phyloP scores from a whole-genome alignment of 257 asterid genomes.

The Solanum chmielewskii region DNA sequence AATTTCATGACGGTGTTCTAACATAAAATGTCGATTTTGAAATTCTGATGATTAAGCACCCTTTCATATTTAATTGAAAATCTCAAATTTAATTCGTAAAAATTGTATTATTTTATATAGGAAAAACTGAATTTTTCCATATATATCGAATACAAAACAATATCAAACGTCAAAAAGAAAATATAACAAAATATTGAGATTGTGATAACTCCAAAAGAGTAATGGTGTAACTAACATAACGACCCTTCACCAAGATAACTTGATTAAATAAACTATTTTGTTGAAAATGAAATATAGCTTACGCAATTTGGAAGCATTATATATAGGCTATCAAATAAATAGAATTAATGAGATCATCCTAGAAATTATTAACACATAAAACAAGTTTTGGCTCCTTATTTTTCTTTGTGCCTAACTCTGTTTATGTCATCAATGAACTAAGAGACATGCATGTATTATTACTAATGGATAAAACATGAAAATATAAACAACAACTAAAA shows the following conservation, averaged over 20 bases:
- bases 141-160: rapidly evolving
- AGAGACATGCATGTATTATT: slow-evolving; percentile 3
- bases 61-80: background rate
- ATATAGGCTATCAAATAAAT: background rate
- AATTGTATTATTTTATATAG: background rate
- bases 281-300: background rate
- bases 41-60: background rate
- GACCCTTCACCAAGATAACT: background rate
- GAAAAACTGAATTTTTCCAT: rapidly evolving
- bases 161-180: background rate
- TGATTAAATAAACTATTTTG: background rate
- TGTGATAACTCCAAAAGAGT: background rate
- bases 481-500: background rate
- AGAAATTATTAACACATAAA: background rate
- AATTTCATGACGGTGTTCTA: background rate
- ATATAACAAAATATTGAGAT: background rate
- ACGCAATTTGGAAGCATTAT: background rate
- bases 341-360: background rate
- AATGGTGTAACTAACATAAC: slow-evolving; percentile 10
- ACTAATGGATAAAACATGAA: slow-evolving; percentile 1
- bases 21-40: background rate
- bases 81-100: background rate
- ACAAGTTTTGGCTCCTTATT: background rate
- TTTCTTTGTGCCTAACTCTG: background rate
- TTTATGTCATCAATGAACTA: background rate